Conservation (phyloP, 306 rosid genomes). For the Astragalus membranaceus region DNA sequence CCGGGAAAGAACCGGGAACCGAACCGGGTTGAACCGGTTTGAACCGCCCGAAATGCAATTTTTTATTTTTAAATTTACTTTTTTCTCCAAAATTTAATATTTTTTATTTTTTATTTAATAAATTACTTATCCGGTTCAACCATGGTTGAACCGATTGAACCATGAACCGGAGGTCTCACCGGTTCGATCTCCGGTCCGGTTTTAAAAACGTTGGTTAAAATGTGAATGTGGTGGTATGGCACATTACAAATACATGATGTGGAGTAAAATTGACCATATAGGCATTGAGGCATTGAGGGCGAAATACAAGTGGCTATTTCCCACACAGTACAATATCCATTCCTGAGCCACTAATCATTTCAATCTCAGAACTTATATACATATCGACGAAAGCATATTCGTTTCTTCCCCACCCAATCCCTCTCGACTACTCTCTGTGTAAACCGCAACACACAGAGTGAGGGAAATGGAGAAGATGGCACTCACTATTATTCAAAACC, state of each 20-base stretch:
- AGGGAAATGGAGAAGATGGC: constrained; percentile 40
- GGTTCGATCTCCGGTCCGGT: no score
- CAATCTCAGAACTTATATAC: neutral
- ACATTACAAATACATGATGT: neutral
- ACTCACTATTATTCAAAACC: constrained; percentile 21
- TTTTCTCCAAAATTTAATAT: no score
- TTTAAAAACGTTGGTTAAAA: no score
- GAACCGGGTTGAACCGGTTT: no score
- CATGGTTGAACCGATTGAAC: no score
- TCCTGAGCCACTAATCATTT: neutral
- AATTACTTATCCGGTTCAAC: no score
- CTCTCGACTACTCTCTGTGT: neutral
- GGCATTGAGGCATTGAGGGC: neutral
- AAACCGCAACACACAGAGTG: neutral
- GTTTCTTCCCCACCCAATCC: constrained; percentile 45
- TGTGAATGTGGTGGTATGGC: no score
- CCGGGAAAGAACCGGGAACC: no score
- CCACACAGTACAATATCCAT: constrained; percentile 13
- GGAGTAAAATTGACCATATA: neutral
- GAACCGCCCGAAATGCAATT: no score
- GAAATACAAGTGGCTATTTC: neutral
- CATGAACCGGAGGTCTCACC: no score
- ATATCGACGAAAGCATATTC: constrained; percentile 29
- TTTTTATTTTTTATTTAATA: no score
- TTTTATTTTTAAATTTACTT: no score